Conservation (phyloP, 495 filamentous ascomycete genomes). For the Symbiotaphrina buchneri region DNA sequence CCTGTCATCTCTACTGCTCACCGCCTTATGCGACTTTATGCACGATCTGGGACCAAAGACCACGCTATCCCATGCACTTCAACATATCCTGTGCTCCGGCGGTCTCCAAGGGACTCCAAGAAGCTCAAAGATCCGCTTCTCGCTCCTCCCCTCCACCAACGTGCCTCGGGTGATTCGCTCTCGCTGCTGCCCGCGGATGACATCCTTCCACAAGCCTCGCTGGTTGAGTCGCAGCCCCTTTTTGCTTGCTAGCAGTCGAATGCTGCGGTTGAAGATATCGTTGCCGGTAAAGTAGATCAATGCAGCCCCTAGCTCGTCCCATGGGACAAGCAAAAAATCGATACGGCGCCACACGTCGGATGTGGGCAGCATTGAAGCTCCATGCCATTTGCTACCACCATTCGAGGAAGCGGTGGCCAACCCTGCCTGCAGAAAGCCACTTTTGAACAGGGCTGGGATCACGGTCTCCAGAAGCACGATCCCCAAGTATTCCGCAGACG, state of each 20-base stretch:
- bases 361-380: constrained; percentile 45
- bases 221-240: constrained; percentile 81
- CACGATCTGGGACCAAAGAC: too few species aligned
- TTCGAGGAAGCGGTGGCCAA: constrained; percentile 22
- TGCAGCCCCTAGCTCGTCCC: constrained; percentile 64
- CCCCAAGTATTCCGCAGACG: constrained; percentile 32
- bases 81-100: constrained; percentile 63
- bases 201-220: constrained; percentile 54
- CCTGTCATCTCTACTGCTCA: too few species aligned
- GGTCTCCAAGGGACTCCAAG: constrained; percentile 76
- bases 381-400: constrained; percentile 65
- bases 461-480: constrained; percentile 38
- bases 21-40: too few species aligned
- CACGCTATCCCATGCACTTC: too few species aligned
- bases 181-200: constrained; percentile 33
- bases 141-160: constrained; percentile 53
- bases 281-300: constrained; percentile 93
- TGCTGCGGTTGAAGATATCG: constrained; percentile 86
- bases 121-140: constrained; percentile 69
- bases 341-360: constrained; percentile 46
- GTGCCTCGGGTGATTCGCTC: constrained; percentile 48
- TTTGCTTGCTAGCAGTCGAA: constrained; percentile 61
- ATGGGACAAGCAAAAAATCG: constrained; percentile 72
- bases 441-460: constrained; percentile 31
- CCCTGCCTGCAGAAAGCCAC: constrained; percentile 34